A percentile compares a stretch with the other conserved stretches of the same genome.
These are phyloP conservation scores for Senna siamea DNA, from an alignment of 306 rosid species.

Conservation along the genomic window DNA sequence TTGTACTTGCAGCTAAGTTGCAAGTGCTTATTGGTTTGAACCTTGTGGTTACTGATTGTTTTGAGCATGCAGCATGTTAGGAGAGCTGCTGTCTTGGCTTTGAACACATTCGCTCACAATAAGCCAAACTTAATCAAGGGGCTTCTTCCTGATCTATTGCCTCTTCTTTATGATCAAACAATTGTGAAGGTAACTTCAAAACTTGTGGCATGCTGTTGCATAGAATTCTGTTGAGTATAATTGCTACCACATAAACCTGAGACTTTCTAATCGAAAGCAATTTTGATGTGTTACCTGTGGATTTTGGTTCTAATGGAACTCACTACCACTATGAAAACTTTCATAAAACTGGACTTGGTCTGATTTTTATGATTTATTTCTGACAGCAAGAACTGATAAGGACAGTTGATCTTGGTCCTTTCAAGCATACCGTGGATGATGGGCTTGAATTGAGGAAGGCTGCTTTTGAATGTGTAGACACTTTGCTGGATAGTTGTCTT, in stretches of 20 bases:
- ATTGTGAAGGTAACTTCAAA: constrained; percentile 58
- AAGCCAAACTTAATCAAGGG: constrained; percentile 95
- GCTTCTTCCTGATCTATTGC: constrained; percentile 91
- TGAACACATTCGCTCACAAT: constrained; percentile 98
- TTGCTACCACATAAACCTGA: background rate
- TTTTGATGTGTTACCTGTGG: constrained; percentile 13
- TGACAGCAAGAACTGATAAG: constrained; percentile 95
- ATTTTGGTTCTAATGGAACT: constrained; percentile 15
- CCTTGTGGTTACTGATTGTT: constrained; percentile 39
- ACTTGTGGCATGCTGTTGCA: constrained; percentile 11
- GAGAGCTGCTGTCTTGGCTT: constrained; percentile 98
- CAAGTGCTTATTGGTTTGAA: constrained; percentile 39
- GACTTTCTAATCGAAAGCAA: background rate
- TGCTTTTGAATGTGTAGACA: constrained; percentile 98
- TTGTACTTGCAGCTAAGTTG: constrained; percentile 26
- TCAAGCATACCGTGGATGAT: constrained; percentile 98
- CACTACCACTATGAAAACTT: background rate
- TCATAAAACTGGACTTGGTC: constrained; percentile 15
- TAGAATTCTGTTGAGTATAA: constrained; percentile 7
- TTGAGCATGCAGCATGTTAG: constrained; percentile 84
- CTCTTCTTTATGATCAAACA: constrained; percentile 98
- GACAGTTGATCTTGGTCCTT: constrained; percentile 99
- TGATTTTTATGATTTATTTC: constrained; percentile 39
- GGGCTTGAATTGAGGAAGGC: constrained; percentile 99
- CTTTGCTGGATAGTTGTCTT: constrained; percentile 95